phyloP scores from a whole-genome alignment of 129 eudicot genomes.

The Lactuca sativa region DNA sequence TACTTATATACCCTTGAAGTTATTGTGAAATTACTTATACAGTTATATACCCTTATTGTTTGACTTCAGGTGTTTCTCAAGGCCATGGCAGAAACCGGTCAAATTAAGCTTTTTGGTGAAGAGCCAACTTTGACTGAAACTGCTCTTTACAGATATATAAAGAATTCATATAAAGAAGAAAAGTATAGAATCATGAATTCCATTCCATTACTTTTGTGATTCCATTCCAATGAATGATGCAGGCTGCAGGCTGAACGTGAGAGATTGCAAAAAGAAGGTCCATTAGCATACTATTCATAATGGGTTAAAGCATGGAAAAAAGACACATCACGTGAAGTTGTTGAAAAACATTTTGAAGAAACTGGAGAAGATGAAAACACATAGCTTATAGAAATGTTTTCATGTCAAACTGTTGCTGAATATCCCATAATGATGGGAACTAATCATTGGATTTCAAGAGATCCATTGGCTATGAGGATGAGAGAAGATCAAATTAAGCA shows the following conservation, averaged over 20 bases:
- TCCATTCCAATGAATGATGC: not conserved
- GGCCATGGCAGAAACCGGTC: slow-evolving; percentile 99
- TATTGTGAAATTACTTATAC: too few relatives aligned
- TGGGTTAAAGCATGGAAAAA: slow-evolving; percentile 91
- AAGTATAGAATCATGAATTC: slow-evolving; percentile 42
- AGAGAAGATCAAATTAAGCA: slow-evolving; percentile 87
- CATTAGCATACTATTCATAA: slow-evolving; percentile 91
- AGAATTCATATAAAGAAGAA: slow-evolving; percentile 88
- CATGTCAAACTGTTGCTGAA: slow-evolving; percentile 84
- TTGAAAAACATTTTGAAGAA: slow-evolving; percentile 94
- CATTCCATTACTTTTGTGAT: too few relatives aligned
- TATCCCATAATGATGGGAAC: slow-evolving; percentile 97
- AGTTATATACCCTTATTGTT: not conserved
- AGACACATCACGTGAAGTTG: slow-evolving; percentile 90
- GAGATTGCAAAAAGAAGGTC: slow-evolving; percentile 65
- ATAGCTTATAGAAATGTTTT: slow-evolving; percentile 88
- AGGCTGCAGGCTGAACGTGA: slow-evolving; percentile 82
- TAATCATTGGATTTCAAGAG: slow-evolving; percentile 73
- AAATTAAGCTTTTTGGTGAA: slow-evolving; percentile 88
- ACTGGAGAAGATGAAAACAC: slow-evolving; percentile 98
- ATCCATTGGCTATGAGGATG: slow-evolving; percentile 96
- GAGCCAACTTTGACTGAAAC: slow-evolving; percentile 89
- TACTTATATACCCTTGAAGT: not conserved
- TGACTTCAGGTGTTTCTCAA: slow-evolving; percentile 79
- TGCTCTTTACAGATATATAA: slow-evolving; percentile 91